These are phyloP conservation scores for Pichia sp. DNA, from an alignment of 1,139 yeast species.

Conservation along the genomic window DNA sequence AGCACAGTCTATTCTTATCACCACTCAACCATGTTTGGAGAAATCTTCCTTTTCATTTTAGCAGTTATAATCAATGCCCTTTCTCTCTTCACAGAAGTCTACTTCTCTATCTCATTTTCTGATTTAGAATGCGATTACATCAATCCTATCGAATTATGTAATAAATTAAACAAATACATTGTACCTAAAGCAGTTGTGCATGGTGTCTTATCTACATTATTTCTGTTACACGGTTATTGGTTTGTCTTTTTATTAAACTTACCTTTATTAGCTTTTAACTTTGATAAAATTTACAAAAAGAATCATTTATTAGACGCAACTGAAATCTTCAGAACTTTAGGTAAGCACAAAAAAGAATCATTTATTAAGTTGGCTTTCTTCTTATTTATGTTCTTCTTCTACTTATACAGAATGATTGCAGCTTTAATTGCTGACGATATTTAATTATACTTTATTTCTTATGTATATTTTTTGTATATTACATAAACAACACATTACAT, in stretches of 20 bases:
- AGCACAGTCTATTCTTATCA: not conserved
- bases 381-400: slow-evolving; percentile 86
- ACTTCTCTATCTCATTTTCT: slow-evolving; percentile 87
- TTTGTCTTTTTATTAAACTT: slow-evolving; percentile 77
- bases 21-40: slow-evolving; percentile 24
- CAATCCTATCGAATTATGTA: slow-evolving; percentile 94
- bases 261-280: slow-evolving; percentile 81
- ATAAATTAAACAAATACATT: slow-evolving; percentile 82
- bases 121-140: slow-evolving; percentile 94
- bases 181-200: slow-evolving; percentile 89
- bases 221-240: slow-evolving; percentile 91
- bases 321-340: slow-evolving; percentile 91
- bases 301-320: slow-evolving; percentile 94
- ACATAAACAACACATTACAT: not conserved
- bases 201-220: slow-evolving; percentile 61
- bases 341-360: slow-evolving; percentile 88
- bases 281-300: slow-evolving; percentile 62
- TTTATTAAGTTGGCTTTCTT: slow-evolving; percentile 89
- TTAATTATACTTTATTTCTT: slow-evolving; percentile 3
- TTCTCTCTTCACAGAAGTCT: slow-evolving; percentile 84
- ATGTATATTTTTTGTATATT: not conserved
- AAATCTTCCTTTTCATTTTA: slow-evolving; percentile 59
- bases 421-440: slow-evolving; percentile 72
- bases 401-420: slow-evolving; percentile 94
- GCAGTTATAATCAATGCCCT: slow-evolving; percentile 85